Evolutionary conservation across 2,329 filamentous ascomycete genomes (phyloP), one percentile per base, ranked within the genome.

Genomic region (Beauveria rudraprayagi): DNA sequence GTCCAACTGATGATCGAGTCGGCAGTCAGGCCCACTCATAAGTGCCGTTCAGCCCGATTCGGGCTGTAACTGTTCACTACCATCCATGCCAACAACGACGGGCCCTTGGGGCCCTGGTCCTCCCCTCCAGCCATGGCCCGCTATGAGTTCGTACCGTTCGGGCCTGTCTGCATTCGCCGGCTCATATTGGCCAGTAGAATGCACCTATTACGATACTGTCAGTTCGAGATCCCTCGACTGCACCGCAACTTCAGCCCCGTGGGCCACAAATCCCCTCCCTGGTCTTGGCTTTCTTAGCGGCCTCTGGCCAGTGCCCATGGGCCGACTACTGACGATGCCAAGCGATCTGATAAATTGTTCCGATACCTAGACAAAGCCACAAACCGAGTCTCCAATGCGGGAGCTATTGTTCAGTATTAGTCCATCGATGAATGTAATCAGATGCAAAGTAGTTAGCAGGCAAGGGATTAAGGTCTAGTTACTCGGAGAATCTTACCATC

Each of bases 21-120:
- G 10, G 28, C 46, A 41, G 30, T 24, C 9, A 30, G 46, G 56
- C 56, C 56, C 56, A 59, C 56, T 30, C 48, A 44, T 52, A 16
- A 16, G 56, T 59, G 56, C 56, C 56, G 56, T 59, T 40, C 40
- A 59, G 47, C 47, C 56, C 56, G 56, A 59, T 59, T 50, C 48
- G 51, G 47, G 56, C 26, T 37, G 48, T 37, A 44, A 37, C 46
- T 43, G 6, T 8, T 44, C 24, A 59, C 48, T 40, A 53, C 41
- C 19, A 46, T 22, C 56, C 44, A 57, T 57, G 44, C 43, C 44
- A 11, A 30, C 22, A 37, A 58, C 24, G 56, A 47, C 26, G 34
- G 56, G 14, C 48, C 54, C 56, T 28, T 17, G 41, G 34, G 56
- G 14, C 48, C 54, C 56, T 28, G 24, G 37, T 46, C 22, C 26